Percentiles rank a stretch among this genome's conserved stretches.
phyloP scores from a whole-genome alignment of 805 yeast species.

The Kodamaea kaohsiungensis region DNA sequence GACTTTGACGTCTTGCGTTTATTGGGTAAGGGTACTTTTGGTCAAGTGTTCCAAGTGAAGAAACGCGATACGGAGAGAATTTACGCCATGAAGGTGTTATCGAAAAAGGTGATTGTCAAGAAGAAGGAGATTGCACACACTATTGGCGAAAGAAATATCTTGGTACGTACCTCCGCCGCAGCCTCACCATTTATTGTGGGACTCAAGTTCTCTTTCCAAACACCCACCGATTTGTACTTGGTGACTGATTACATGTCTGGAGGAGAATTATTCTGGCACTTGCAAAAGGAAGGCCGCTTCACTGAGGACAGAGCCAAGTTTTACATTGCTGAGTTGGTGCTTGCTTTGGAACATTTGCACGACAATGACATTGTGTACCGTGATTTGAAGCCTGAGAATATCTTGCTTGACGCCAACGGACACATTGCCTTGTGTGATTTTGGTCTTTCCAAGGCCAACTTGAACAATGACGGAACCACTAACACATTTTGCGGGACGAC shows the following conservation, averaged over 20 bases:
- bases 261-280: slow-evolving; percentile 95
- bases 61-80: slow-evolving; percentile 87
- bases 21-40: slow-evolving; percentile 96
- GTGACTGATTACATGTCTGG: slow-evolving; percentile 99
- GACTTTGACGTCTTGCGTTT: slow-evolving; percentile 91
- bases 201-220: slow-evolving; percentile 93
- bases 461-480: slow-evolving; percentile 83
- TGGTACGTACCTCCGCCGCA: slow-evolving; percentile 88
- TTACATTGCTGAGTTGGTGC: slow-evolving; percentile 91
- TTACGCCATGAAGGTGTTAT: slow-evolving; percentile 96
- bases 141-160: slow-evolving; percentile 92
- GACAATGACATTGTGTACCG: slow-evolving; percentile 95
- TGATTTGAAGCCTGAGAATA: slow-evolving; percentile 96
- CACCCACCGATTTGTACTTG: slow-evolving; percentile 86
- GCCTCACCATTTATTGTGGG: slow-evolving; percentile 94
- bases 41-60: slow-evolving; percentile 94
- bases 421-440: slow-evolving; percentile 97
- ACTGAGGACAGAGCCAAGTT: slow-evolving; percentile 93
- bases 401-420: slow-evolving; percentile 92
- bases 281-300: slow-evolving; percentile 95
- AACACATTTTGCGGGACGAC: slow-evolving; percentile 99
- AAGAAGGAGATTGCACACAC: slow-evolving; percentile 98
- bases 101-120: slow-evolving; percentile 92
- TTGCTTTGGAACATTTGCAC: slow-evolving; percentile 92
- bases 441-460: slow-evolving; percentile 92